Base-by-base conservation (phyloP, 257 asterid species). In the Nicotiana sylvestris region DNA sequence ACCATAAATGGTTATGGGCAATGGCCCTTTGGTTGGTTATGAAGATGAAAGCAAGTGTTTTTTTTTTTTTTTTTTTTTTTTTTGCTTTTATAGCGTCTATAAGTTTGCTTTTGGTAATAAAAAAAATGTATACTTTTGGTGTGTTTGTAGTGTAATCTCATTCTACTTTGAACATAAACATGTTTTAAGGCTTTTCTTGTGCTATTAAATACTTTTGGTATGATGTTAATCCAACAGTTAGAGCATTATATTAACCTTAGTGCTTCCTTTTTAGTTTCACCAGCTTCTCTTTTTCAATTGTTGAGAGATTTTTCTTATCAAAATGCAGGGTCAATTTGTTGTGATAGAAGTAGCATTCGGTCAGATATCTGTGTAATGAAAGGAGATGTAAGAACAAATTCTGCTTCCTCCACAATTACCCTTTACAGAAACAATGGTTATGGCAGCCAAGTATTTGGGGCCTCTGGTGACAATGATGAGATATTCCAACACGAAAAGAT, bases 401-500 rank as follows among this genome's bases (percentile, higher is more conserved):
- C 89, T 25, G 57, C 86, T 78, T 86, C 90, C 25, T 89, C 89
- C 17, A 81, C 88, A 21, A 9, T 91, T 85, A 9, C 76, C 16
- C 89, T 91, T 32, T 89, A 91, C 83, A 82, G 68, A 11, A 27
- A 65, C 39, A 58, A 64, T 8, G 79, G 9, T 27, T 57, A 66
- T 68, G 77, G 56, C 32, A 69, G 56, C 15, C 56, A 37, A 9
- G 56, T 62, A 33, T 51, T 33, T 2, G 53, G 83, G 3, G 55
- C 12, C 3, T 69, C 77, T 18, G 27, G 78, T 5, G 78, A 25
- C 2, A 81, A 25, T 13, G 85, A 83, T 8, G 87, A 86, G n/a
- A 82, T 35, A 9, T 83, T 89, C 80, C 95, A 86, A 35, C 93
- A 43, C 2, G 98, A 96, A 85, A 92, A 93, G 87, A 90, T 93